Evolutionary conservation across 2,329 filamentous ascomycete species (phyloP), one percentile per base, ranked within the genome.

Genomic region (Fusarium scirpi): DNA sequence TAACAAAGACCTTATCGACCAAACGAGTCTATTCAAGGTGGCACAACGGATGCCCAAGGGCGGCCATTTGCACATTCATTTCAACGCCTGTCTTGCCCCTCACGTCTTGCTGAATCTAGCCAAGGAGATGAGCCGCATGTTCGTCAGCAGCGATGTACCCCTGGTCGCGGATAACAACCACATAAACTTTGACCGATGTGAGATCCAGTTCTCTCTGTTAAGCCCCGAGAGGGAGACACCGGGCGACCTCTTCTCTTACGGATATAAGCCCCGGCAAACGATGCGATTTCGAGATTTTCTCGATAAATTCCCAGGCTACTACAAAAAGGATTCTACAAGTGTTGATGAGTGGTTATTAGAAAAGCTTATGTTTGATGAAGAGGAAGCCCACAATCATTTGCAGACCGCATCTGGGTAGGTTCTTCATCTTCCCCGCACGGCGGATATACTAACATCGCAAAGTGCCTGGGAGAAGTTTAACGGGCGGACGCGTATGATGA

Each of bases 1-100:
- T 54, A 89, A 89, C 71, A 77, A 82, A 46, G 78, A 84, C 56
- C 77, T 87, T 43, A 87, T 91, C 70, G 78, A 85, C 40, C 55
- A 83, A 48, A 92, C 91, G 11, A 78, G 81, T 45, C 75, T 94
- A 16, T 88, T 89, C 71, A 71, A 82, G 29, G 84, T 91, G 27
- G 86, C 89, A 8, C 81, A 81, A 32, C 76, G 78, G 60, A 86
- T 92, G 82, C 92, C 92, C 44, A 94, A 94, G 78, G 92, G 91
- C 4, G 86, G 86, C 1, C 90, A 94, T 76, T 82, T 94, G 25
- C 92, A 94, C 77, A 86, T 93, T 25, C 92, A 94, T 78, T 94
- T 92, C 83, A 94, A 94, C 76, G 86, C 91, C n/a, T 92, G 91
- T 65, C 81, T 94, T 7, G 81, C 84, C 16, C 90, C 91, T 12